A percentile compares a stretch with the other conserved stretches of the same genome.
Evolutionary conservation across 345 rosid species (phyloP).

Genomic region (Lepidium aucheri): DNA sequence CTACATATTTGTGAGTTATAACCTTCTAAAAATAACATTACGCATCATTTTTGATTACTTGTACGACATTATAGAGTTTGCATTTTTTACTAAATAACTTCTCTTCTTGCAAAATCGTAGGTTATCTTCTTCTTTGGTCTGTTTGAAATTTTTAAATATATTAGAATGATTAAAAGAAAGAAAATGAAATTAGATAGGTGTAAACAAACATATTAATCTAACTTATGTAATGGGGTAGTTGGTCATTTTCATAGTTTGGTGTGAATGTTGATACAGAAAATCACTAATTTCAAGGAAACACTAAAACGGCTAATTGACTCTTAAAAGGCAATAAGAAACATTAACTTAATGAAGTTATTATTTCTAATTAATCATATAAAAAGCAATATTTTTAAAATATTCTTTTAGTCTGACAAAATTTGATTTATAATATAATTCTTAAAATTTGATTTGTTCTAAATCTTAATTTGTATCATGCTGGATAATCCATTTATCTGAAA

Average conservation of each 20-base stretch:
- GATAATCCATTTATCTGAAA: no score
- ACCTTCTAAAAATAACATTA: no score
- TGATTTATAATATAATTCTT: no score
- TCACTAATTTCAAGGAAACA: slow-evolving; percentile 17
- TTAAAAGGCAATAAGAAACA: neutral
- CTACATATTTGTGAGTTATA: no score
- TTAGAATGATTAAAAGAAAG: neutral
- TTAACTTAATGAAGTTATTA: neutral
- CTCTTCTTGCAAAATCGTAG: no score
- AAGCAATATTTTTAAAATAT: no score
- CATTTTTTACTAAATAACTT: no score
- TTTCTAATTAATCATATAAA: neutral
- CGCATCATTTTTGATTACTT: no score
- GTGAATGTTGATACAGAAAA: neutral
- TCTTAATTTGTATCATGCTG: no score
- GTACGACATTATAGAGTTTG: no score
- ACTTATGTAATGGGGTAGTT: slow-evolving; percentile 7
- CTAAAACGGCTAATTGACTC: slow-evolving; percentile 19
- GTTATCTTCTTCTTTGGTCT: neutral
- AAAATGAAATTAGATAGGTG: neutral
- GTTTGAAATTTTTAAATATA: neutral
- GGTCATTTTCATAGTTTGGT: slow-evolving; percentile 25
- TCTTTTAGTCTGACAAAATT: no score
- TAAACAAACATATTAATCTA: neutral
- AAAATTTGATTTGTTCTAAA: no score